Evolutionary conservation across 2,329 filamentous ascomycete genomes (phyloP).

Genomic region (Colletotrichum caudatum): DNA sequence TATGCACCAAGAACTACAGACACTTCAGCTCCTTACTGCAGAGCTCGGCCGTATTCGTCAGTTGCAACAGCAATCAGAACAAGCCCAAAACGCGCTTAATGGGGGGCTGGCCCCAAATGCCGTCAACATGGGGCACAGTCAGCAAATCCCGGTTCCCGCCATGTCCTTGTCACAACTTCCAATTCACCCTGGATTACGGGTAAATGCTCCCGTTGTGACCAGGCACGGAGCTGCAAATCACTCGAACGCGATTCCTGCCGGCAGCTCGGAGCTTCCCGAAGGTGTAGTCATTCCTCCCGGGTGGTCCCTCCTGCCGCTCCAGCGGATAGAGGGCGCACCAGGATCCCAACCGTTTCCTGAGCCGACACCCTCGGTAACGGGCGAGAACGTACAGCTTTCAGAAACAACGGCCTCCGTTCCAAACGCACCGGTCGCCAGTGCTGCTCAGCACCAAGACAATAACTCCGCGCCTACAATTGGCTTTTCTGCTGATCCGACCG

Average conservation of each 20-base stretch:
- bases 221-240: conserved; percentile 62
- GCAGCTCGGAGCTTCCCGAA: conserved; percentile 71
- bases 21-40: conserved; percentile 74
- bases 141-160: conserved; percentile 38
- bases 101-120: conserved; percentile 33
- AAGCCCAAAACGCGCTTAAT: conserved; percentile 39
- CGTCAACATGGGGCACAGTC: conserved; percentile 43
- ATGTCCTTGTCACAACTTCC: conserved; percentile 35
- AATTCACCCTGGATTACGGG: conserved; percentile 46
- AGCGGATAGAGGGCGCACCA: conserved; percentile 61
- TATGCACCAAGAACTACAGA: conserved; percentile 75
- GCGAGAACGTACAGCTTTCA: conserved; percentile 5
- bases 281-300: conserved; percentile 74
- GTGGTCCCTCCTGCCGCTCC: conserved; percentile 73
- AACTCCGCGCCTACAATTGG: neutral
- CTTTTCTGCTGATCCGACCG: conserved; percentile 16
- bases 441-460: conserved; percentile 2
- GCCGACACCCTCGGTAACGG: conserved; percentile 42
- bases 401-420: conserved; percentile 5
- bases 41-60: conserved; percentile 76
- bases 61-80: conserved; percentile 55
- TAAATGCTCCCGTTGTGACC: conserved; percentile 57
- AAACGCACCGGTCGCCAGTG: neutral
- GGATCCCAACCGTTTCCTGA: conserved; percentile 43
- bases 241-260: conserved; percentile 66